Evolutionary conservation across 345 rosid genomes (phyloP).

Genomic region (Gossypium ekmanianum): DNA sequence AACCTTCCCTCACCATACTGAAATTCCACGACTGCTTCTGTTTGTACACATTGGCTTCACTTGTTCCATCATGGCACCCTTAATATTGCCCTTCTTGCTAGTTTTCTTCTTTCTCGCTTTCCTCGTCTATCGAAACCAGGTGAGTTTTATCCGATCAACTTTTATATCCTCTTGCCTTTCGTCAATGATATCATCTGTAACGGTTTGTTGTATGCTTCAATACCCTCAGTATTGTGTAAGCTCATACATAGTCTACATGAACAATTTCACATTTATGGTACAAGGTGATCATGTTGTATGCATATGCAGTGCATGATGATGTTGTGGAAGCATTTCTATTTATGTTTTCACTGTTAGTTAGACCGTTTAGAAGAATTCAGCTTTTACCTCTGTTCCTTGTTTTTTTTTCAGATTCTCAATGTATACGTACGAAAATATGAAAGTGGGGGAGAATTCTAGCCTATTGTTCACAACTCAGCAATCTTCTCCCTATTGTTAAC

Average conservation of each 20-base stretch:
- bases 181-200: not conserved
- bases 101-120: constrained; percentile 65
- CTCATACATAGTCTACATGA: not conserved
- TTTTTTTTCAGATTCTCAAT: constrained; percentile 55
- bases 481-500: constrained; percentile 77
- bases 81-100: constrained; percentile 71
- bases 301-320: not conserved
- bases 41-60: constrained; percentile 87
- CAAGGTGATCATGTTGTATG: too few relatives aligned
- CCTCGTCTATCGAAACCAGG: constrained; percentile 82
- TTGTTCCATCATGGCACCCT: constrained; percentile 75
- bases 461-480: constrained; percentile 74
- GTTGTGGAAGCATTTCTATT: not conserved
- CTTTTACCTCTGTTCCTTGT: not conserved
- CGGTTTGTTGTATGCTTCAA: not conserved
- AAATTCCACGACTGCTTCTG: constrained; percentile 72
- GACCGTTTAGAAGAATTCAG: not conserved
- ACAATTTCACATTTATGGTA: not conserved
- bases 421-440: constrained; percentile 70
- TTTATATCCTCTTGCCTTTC: not conserved
- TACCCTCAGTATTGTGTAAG: not conserved
- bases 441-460: constrained; percentile 87
- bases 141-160: constrained; percentile 14
- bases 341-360: not conserved
- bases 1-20: constrained; percentile 82